Evolutionary conservation across 177 flowering plant genomes (phyloP).

Genomic region (Vitis hybrid): DNA sequence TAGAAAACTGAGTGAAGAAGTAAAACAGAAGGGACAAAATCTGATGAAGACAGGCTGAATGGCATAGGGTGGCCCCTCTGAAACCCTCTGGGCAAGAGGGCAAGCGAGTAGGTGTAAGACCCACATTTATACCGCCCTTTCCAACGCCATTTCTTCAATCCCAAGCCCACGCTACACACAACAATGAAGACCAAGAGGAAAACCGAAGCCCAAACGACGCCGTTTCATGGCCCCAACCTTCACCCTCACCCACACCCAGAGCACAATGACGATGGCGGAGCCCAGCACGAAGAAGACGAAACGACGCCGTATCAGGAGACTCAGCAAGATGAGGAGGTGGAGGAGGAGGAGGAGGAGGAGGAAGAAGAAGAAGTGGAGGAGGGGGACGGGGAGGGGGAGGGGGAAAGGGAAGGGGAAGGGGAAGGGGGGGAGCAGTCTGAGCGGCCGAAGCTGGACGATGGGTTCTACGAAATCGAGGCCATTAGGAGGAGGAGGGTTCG

Average conservation of each 20-base stretch:
- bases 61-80: too few species aligned
- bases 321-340: constrained; percentile 10
- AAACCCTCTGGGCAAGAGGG: too few species aligned
- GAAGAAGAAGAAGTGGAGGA: constrained; percentile 27
- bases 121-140: too few species aligned
- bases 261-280: constrained; percentile 17
- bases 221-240: too few species aligned
- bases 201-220: too few species aligned
- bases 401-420: constrained; percentile 10
- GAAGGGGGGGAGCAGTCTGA: constrained; percentile 31
- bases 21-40: too few species aligned
- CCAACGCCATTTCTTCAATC: too few species aligned
- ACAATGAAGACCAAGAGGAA: too few species aligned
- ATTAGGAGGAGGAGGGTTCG: constrained; percentile 70
- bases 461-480: constrained; percentile 84
- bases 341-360: constrained; percentile 12
- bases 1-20: too few species aligned
- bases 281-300: constrained; percentile 12
- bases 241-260: not conserved
- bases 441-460: constrained; percentile 76
- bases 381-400: constrained; percentile 22
- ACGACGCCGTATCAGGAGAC: not conserved
- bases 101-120: too few species aligned
- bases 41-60: too few species aligned
- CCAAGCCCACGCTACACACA: too few species aligned